phyloP scores from a whole-genome alignment of 2,329 filamentous ascomycete species.

The Scorias spongiosa region DNA sequence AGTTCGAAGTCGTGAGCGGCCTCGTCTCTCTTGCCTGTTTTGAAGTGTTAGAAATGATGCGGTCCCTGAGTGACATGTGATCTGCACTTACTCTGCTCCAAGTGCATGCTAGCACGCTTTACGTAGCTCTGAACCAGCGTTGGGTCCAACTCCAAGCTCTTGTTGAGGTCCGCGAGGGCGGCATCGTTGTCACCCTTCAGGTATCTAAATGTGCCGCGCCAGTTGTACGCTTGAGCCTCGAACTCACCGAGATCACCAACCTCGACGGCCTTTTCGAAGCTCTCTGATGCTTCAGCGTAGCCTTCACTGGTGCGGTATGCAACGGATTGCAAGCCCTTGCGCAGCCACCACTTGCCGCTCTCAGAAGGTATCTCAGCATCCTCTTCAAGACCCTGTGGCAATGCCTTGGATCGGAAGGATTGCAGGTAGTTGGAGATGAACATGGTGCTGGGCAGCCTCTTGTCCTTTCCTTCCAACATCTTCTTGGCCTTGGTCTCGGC shows the following conservation, averaged over 20 bases:
- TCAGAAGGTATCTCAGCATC: slow-evolving; percentile 60
- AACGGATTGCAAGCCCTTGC: slow-evolving; percentile 67
- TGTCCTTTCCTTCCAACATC: slow-evolving; percentile 65
- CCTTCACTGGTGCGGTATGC: slow-evolving; percentile 77
- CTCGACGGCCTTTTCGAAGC: slow-evolving; percentile 80
- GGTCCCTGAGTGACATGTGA: slow-evolving; percentile 16
- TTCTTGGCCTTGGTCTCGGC: slow-evolving; percentile 86
- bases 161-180: slow-evolving; percentile 73
- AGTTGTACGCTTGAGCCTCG: slow-evolving; percentile 87
- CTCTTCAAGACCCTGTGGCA: slow-evolving; percentile 71
- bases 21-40: slow-evolving; percentile 60
- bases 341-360: slow-evolving; percentile 71
- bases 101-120: slow-evolving; percentile 94
- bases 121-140: slow-evolving; percentile 91
- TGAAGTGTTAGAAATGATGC: slow-evolving; percentile 1
- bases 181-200: slow-evolving; percentile 74
- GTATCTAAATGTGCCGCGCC: slow-evolving; percentile 91
- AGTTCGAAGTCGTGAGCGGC: slow-evolving; percentile 77
- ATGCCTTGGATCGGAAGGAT: slow-evolving; percentile 76
- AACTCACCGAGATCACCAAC: slow-evolving; percentile 63
- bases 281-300: slow-evolving; percentile 72
- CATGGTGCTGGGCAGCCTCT: slow-evolving; percentile 84
- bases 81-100: slow-evolving; percentile 59
- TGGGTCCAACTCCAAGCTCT: slow-evolving; percentile 81
- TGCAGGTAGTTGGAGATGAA: slow-evolving; percentile 98